These are phyloP conservation scores for Poa pratensis DNA, from an alignment of 176 grass and related monocot species.

Conservation along the genomic window DNA sequence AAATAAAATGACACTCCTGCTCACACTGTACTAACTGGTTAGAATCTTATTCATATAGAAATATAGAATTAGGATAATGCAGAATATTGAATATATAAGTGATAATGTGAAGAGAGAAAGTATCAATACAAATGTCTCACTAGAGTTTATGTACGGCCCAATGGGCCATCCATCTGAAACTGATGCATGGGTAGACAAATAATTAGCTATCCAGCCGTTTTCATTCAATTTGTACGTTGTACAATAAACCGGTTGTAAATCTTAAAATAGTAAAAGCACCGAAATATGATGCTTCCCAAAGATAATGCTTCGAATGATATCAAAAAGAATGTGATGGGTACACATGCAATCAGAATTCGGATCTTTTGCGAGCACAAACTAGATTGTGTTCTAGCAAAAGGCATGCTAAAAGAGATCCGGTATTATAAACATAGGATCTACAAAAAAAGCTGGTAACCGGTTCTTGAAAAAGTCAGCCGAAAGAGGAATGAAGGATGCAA, in stretches of 20 bases:
- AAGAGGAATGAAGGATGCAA: slow-evolving; percentile 12
- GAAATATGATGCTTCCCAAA: slow-evolving; percentile 17
- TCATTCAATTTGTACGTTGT: not conserved
- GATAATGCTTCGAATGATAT: slow-evolving; percentile 17
- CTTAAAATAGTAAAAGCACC: slow-evolving; percentile 11
- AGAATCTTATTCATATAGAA: too few species aligned
- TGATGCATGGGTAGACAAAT: not conserved
- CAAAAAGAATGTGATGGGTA: slow-evolving; percentile 31
- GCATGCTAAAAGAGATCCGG: slow-evolving; percentile 24
- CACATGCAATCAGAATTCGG: slow-evolving; percentile 25
- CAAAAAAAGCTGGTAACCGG: slow-evolving; percentile 10
- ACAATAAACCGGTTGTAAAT: not conserved
- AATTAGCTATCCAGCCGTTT: not conserved
- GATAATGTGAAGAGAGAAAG: not conserved
- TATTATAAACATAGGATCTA: slow-evolving; percentile 36
- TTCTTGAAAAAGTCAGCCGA: slow-evolving; percentile 23
- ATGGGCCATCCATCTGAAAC: slow-evolving; percentile 5
- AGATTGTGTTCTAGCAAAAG: slow-evolving; percentile 43
- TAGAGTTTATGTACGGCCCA: not conserved
- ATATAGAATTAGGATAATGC: not conserved
- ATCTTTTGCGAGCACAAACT: slow-evolving; percentile 23
- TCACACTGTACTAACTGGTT: too few species aligned
- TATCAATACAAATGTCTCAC: not conserved
- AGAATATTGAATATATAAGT: not conserved
- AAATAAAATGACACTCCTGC: too few species aligned